Base-by-base conservation (phyloP, 805 yeast species). In the Myxozyma mucilagina region DNA sequence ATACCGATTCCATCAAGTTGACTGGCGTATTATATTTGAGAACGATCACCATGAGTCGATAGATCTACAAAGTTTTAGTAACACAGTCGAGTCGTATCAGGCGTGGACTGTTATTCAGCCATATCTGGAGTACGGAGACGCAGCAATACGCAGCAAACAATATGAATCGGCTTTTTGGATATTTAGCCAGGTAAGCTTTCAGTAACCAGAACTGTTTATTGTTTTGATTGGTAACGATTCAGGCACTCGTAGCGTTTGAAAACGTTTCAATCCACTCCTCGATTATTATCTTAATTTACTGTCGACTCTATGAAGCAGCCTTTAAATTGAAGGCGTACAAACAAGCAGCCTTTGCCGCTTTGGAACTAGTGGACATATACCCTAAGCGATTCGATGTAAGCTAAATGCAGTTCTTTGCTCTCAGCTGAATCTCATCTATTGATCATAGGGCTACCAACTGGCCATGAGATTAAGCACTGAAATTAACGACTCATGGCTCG, bases 381-480 rank as follows among this genome's bases (percentile, higher is more conserved):
- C 53, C 53, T 18, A 24, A 38, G 45, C 53, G 53, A 6, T 20
- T 50, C 5, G 53, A 50, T 24, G 53, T 50, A 36, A n/a, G 53
- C 39, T 6, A 1, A 1, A 4, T 18, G 7, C 10, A 14, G 9
- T 18, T 24, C 14, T 8, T 20, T 2, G 3, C 36, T 48, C 9
- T 36, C 18, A 24, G 18, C 9, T 3, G 14, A 13, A 13, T 32
- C n/a, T 8, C 20, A 41, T 9, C 44, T 41, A 41, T 6, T 34
- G 24, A 3, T 11, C n/a, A 18, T 7, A 48, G 53, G 53, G 36
- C 6, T 50, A 50, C 16, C 34, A 44, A 4, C 35, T 50, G 24
- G 53, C 53, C 8, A 50, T 50, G 53, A 10, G 39, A 29, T 10
- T 50, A 11, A 39, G 53, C 16, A 24, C n/a, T 16, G 14, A 41